Evolutionary conservation across 2,329 filamentous ascomycete genomes (phyloP).

Genomic region (Colletotrichum navitas): DNA sequence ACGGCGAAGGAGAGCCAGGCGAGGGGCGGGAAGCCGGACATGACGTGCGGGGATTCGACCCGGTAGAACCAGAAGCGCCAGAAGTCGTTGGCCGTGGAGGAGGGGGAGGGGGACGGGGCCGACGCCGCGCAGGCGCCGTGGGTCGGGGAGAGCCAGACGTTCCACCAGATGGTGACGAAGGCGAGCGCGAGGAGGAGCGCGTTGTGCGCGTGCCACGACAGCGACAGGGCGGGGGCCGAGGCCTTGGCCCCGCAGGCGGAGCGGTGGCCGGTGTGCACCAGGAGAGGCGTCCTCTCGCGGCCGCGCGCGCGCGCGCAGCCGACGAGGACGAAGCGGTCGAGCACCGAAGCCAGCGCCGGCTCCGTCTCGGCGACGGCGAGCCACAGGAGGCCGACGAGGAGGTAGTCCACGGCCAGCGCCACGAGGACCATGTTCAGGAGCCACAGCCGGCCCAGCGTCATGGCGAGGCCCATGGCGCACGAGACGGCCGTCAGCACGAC

Average conservation of each 20-base stretch:
- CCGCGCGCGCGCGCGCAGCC: too few species aligned
- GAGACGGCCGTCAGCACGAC: slow-evolving; percentile 53
- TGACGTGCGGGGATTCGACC: slow-evolving; percentile 47
- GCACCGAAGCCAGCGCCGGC: slow-evolving; percentile 46
- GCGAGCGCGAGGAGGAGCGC: slow-evolving; percentile 50
- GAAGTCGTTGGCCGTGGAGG: slow-evolving; percentile 45
- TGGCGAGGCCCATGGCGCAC: slow-evolving; percentile 48
- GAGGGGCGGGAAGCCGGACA: slow-evolving; percentile 59
- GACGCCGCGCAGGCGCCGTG: slow-evolving; percentile 54
- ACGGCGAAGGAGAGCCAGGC: slow-evolving; percentile 62
- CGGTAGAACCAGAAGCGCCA: slow-evolving; percentile 58
- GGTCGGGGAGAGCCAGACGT: slow-evolving; percentile 59
- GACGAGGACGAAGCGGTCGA: slow-evolving; percentile 45
- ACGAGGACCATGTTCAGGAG: slow-evolving; percentile 60
- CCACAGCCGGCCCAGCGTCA: slow-evolving; percentile 54
- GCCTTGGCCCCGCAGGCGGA: slow-evolving; percentile 16
- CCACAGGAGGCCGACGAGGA: slow-evolving; percentile 59
- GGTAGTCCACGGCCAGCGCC: slow-evolving; percentile 59
- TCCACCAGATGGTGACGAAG: slow-evolving; percentile 59
- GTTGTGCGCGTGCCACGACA: slow-evolving; percentile 60
- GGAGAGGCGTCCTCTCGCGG: slow-evolving; percentile 49
- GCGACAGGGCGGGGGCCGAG: slow-evolving; percentile 26
- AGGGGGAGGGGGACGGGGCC: neutral
- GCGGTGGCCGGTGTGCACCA: slow-evolving; percentile 41
- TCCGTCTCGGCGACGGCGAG: slow-evolving; percentile 53